These are phyloP conservation scores for Fraxinus greggii DNA, from an alignment of 305 asterid species.

Conservation along the genomic window DNA sequence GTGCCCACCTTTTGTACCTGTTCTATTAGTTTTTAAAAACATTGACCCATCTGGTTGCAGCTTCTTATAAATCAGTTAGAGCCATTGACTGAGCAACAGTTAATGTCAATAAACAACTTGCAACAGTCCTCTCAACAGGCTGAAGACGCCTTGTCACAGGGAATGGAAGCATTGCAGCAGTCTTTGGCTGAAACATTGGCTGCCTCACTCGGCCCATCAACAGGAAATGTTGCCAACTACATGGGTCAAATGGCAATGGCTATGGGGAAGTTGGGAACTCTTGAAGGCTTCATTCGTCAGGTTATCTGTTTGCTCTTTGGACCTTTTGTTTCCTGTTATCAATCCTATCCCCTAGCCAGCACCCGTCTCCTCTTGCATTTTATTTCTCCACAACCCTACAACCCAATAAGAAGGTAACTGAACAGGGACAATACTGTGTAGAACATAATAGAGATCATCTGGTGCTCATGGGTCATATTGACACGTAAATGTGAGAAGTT, in stretches of 20 bases:
- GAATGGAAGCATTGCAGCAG: conserved; percentile 73
- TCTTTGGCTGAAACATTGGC: conserved; percentile 70
- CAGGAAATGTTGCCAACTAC: conserved; percentile 67
- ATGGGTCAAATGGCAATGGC: conserved; percentile 90
- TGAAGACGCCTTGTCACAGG: conserved; percentile 64
- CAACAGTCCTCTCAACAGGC: conserved; percentile 71
- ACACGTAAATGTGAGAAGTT: not conserved
- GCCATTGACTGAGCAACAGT: conserved; percentile 69
- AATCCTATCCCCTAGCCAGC: not conserved
- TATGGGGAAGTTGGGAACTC: conserved; percentile 73
- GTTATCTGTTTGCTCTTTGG: conserved; percentile 23
- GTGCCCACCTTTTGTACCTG: not conserved
- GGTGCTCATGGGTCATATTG: not conserved
- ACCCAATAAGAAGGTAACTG: not conserved
- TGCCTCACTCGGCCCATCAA: conserved; percentile 57
- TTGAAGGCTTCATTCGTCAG: conserved; percentile 76
- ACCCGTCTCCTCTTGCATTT: not conserved
- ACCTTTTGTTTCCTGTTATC: not conserved
- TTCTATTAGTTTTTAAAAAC: not conserved
- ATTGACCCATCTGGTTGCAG: conserved; percentile 35
- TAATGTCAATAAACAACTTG: conserved; percentile 56
- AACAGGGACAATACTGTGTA: not conserved
- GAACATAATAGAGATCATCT: not conserved
- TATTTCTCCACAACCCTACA: not conserved
- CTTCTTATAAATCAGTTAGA: conserved; percentile 63